phyloP scores from a whole-genome alignment of 345 rosid genomes.

The Pistacia atlantica region DNA sequence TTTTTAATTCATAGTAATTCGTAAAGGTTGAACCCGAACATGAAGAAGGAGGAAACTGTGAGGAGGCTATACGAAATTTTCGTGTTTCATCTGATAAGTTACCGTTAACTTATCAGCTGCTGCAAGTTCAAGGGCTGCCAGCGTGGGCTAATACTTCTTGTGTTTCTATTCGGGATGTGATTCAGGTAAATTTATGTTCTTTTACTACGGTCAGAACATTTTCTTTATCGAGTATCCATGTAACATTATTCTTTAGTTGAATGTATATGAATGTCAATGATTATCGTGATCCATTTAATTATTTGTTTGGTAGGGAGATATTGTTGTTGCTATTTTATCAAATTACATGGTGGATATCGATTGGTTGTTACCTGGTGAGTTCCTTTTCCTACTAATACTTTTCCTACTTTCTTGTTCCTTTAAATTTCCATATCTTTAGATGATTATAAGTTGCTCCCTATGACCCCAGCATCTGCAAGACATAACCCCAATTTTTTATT shows the following conservation, averaged over 20 bases:
- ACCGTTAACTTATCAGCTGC: constrained; percentile 60
- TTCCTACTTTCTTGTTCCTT: not conserved
- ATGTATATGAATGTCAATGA: no score
- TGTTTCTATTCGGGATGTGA: constrained; percentile 83
- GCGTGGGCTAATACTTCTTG: constrained; percentile 85
- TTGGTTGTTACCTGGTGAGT: constrained; percentile 75
- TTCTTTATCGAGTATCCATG: not conserved
- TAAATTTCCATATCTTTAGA: not conserved
- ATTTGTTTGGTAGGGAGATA: constrained; percentile 61
- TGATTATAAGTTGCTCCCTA: not conserved
- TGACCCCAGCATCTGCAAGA: no score
- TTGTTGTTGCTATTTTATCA: constrained; percentile 68
- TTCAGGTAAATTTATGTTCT: constrained; percentile 51
- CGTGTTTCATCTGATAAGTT: constrained; percentile 42
- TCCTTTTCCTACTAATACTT: not conserved
- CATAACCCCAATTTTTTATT: no score
- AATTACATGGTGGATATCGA: constrained; percentile 95
- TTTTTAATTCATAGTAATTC: no score
- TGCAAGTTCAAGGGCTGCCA: constrained; percentile 76
- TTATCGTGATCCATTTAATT: not conserved
- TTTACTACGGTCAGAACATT: not conserved
- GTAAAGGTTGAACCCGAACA: constrained; percentile 36
- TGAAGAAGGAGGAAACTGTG: constrained; percentile 18
- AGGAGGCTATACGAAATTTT: constrained; percentile 59
- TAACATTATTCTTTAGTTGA: not conserved